phyloP scores from a whole-genome alignment of 225 moss, liverwort and hornwort species.

The Polytrichum formosum region DNA sequence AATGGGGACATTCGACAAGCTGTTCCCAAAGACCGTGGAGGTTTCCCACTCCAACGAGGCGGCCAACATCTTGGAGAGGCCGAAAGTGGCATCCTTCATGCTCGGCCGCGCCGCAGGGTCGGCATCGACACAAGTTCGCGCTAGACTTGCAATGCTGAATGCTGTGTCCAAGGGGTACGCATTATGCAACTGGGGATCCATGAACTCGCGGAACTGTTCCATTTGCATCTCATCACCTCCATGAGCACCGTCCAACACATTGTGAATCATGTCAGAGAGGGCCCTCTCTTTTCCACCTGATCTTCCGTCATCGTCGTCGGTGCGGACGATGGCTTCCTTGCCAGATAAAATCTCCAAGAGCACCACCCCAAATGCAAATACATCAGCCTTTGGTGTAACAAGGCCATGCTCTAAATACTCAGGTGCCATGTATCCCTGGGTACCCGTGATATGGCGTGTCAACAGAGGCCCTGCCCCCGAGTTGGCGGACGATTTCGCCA shows the following conservation, averaged over 20 bases:
- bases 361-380: conserved; percentile 84
- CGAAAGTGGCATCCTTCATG: conserved; percentile 90
- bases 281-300: conserved; percentile 49
- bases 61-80: conserved; percentile 71
- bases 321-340: conserved; percentile 67
- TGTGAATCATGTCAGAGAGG: conserved; percentile 51
- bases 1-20: conserved; percentile 49
- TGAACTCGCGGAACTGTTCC: conserved; percentile 46
- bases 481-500: conserved; percentile 73
- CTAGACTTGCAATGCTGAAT: conserved; percentile 54
- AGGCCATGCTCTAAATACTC: conserved; percentile 92
- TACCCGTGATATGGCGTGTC: conserved; percentile 88
- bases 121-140: conserved; percentile 63
- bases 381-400: conserved; percentile 84
- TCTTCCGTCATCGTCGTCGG: conserved; percentile 20
- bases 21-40: conserved; percentile 37
- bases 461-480: conserved; percentile 56
- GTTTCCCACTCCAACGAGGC: conserved; percentile 80
- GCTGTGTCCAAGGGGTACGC: conserved; percentile 67
- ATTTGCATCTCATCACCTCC: conserved; percentile 19
- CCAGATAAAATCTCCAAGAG: conserved; percentile 80
- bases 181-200: conserved; percentile 62
- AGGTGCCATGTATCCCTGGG: conserved; percentile 94
- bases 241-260: conserved; percentile 34
- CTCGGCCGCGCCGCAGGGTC: conserved; percentile 67